A percentile compares a stretch with the other conserved stretches of the same genome.
Evolutionary conservation across 306 rosid species (phyloP).

Genomic region (Malus fusca): DNA sequence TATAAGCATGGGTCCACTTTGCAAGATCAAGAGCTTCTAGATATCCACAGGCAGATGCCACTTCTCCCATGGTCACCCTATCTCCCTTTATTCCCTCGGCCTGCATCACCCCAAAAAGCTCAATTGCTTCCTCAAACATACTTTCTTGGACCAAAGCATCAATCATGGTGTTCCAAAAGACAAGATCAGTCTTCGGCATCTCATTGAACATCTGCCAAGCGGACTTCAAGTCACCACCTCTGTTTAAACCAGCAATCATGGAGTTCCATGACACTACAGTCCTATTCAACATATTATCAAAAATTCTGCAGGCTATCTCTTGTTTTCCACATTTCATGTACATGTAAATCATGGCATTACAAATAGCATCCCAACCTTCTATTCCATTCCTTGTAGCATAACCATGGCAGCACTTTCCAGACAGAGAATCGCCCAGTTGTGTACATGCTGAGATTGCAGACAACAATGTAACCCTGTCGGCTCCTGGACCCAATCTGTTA

Average conservation of each 20-base stretch:
- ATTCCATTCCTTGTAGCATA: too few species aligned
- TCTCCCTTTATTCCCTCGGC: conserved; percentile 45
- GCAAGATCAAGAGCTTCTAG: conserved; percentile 65
- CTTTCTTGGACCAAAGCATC: conserved; percentile 53
- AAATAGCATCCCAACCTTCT: too few species aligned
- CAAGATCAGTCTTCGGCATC: conserved; percentile 55
- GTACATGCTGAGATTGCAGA: conserved; percentile 57
- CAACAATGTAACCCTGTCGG: conserved; percentile 46
- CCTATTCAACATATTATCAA: conserved; percentile 45
- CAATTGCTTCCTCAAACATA: conserved; percentile 61
- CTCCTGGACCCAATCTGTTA: conserved; percentile 5
- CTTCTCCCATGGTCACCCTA: conserved; percentile 62
- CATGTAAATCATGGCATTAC: too few species aligned
- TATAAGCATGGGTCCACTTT: conserved; percentile 52
- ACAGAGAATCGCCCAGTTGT: conserved; percentile 44
- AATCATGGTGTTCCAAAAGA: conserved; percentile 71
- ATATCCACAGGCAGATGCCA: conserved; percentile 77
- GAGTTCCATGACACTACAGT: conserved; percentile 41
- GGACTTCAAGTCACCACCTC: conserved; percentile 39
- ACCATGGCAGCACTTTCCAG: conserved; percentile 56
- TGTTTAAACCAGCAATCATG: conserved; percentile 52
- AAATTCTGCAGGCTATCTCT: conserved; percentile 43
- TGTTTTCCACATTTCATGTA: conserved; percentile 58
- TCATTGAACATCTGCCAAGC: conserved; percentile 51
- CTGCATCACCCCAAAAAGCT: conserved; percentile 64